Percentiles rank a stretch among this genome's conserved stretches.
Evolutionary conservation across 495 filamentous ascomycete species (phyloP).

Genomic region (Neurospora sp.): DNA sequence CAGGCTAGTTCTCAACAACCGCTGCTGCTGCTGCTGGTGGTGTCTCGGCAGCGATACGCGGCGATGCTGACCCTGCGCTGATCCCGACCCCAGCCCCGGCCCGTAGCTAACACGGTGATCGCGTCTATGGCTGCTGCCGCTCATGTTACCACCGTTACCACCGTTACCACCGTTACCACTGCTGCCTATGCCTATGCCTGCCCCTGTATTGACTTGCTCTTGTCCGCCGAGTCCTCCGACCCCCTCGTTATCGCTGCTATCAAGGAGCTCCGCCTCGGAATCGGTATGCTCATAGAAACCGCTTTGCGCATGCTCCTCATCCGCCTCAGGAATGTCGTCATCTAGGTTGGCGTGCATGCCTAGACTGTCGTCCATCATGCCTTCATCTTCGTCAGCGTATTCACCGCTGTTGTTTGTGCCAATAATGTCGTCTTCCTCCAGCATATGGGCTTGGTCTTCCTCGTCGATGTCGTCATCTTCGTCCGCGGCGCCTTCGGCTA

Average conservation of each 20-base stretch:
- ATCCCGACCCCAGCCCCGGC: not conserved
- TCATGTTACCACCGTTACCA: not conserved
- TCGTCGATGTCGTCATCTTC: slow-evolving; percentile 36
- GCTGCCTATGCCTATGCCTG: not conserved
- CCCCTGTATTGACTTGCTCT: slow-evolving; percentile 20
- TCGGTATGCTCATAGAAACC: slow-evolving; percentile 74
- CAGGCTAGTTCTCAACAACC: slow-evolving; percentile 16
- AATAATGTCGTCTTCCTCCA: slow-evolving; percentile 44
- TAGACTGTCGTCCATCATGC: slow-evolving; percentile 28
- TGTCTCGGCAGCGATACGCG: not conserved
- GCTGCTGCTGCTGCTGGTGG: slow-evolving; percentile 9
- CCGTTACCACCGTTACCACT: not conserved
- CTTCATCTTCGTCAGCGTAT: slow-evolving; percentile 17
- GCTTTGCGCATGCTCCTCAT: slow-evolving; percentile 13
- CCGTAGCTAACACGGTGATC: slow-evolving; percentile 13
- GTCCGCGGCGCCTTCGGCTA: slow-evolving; percentile 20
- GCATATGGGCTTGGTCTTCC: slow-evolving; percentile 36
- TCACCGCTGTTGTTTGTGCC: slow-evolving; percentile 3
- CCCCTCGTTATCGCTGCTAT: slow-evolving; percentile 26
- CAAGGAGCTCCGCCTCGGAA: slow-evolving; percentile 58
- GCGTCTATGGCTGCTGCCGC: not conserved
- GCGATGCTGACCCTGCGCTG: slow-evolving; percentile 4
- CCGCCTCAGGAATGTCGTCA: slow-evolving; percentile 57
- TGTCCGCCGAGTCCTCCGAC: not conserved
- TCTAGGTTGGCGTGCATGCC: slow-evolving; percentile 53